phyloP scores from a whole-genome alignment of 2,329 filamentous ascomycete genomes.

The Penicillium sp. region DNA sequence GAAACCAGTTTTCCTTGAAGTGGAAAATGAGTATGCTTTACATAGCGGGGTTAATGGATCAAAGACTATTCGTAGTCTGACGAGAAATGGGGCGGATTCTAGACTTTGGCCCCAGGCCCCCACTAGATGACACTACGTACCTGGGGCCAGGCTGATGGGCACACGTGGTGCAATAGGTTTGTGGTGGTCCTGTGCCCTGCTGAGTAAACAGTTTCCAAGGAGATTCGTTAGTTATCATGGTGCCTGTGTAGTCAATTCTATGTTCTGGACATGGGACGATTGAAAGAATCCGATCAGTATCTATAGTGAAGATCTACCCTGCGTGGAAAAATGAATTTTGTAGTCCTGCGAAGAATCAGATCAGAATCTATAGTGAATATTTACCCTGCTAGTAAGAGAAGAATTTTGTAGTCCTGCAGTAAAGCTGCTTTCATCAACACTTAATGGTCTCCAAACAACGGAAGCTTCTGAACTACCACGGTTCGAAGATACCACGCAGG shows the following conservation, averaged over 20 bases:
- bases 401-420: neutral
- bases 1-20: too few species aligned
- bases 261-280: too few species aligned
- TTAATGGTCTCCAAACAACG: neutral
- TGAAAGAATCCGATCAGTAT: too few species aligned
- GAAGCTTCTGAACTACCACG: neutral
- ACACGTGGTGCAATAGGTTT: neutral
- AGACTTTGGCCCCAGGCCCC: neutral
- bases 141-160: neutral
- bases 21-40: too few species aligned
- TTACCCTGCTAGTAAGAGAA: too few species aligned
- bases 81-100: neutral
- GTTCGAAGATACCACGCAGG: neutral
- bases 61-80: neutral
- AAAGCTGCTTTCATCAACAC: neutral
- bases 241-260: too few species aligned
- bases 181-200: neutral
- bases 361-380: too few species aligned
- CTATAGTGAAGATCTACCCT: too few species aligned
- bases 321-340: too few species aligned
- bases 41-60: too few species aligned
- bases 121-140: neutral
- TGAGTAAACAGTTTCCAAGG: neutral
- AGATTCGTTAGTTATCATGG: too few species aligned
- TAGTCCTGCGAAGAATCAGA: neutral